phyloP scores from a whole-genome alignment of 805 yeast genomes.

The Yarrowia sp. region DNA sequence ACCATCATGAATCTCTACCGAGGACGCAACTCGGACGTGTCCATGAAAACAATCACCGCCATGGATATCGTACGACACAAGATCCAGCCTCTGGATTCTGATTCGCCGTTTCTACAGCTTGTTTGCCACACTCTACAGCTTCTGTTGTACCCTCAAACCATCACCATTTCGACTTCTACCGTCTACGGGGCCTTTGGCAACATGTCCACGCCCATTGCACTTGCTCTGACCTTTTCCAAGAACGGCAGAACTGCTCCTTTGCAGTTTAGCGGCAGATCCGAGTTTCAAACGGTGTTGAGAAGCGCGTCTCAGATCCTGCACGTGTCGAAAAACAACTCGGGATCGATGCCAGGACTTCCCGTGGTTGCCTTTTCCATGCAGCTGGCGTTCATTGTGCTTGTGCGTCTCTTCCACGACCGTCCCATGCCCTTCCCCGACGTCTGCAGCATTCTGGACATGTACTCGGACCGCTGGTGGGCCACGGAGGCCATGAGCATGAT shows the following conservation, averaged over 20 bases:
- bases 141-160: background rate
- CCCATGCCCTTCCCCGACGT: slow-evolving; percentile 12
- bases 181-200: slow-evolving; percentile 21
- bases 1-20: slow-evolving; percentile 7
- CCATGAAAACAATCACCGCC: background rate
- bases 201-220: slow-evolving; percentile 17
- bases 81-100: slow-evolving; percentile 6
- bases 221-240: slow-evolving; percentile 15
- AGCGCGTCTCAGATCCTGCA: slow-evolving; percentile 3
- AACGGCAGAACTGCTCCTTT: background rate
- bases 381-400: slow-evolving; percentile 18
- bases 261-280: background rate
- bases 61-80: background rate
- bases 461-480: slow-evolving; percentile 24
- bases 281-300: slow-evolving; percentile 1
- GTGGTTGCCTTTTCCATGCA: slow-evolving; percentile 8
- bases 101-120: background rate
- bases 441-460: background rate
- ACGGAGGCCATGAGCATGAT: slow-evolving; percentile 24
- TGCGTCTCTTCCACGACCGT: slow-evolving; percentile 1
- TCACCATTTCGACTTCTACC: background rate
- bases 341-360: slow-evolving; percentile 1
- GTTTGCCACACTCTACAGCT: slow-evolving; percentile 1
- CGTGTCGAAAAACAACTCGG: background rate
- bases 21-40: background rate